phyloP scores from a whole-genome alignment of 345 rosid genomes.

The Sonneratia caseolaris region DNA sequence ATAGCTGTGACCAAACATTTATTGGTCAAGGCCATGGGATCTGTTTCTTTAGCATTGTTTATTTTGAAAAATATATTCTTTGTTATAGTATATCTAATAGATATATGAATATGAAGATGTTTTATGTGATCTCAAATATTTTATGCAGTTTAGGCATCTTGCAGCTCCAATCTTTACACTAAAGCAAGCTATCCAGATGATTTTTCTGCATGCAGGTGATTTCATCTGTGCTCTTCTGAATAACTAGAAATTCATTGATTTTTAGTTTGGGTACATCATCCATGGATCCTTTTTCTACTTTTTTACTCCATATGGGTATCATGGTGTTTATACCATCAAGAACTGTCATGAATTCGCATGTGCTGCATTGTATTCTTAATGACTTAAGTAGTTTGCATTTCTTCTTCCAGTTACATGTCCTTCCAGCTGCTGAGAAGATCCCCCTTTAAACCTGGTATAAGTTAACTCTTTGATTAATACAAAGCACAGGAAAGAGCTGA shows the following conservation, averaged over 20 bases:
- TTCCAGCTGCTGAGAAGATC: too few species aligned
- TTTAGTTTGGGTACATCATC: background rate
- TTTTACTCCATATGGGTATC: background rate
- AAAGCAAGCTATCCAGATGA: background rate
- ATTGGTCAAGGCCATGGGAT: background rate
- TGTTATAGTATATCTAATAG: background rate
- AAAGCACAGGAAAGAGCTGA: background rate
- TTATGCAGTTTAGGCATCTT: background rate
- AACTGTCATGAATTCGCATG: too few species aligned
- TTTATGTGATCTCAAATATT: background rate
- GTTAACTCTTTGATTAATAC: background rate
- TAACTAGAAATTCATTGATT: background rate
- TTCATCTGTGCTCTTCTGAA: background rate
- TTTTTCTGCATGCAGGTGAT: background rate
- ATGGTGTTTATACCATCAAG: background rate
- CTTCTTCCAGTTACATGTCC: too few species aligned
- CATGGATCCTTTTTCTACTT: background rate
- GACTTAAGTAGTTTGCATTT: too few species aligned
- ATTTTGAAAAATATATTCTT: background rate
- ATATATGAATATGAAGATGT: background rate
- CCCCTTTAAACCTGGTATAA: background rate
- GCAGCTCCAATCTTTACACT: background rate
- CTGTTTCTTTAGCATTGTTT: background rate
- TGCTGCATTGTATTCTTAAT: too few species aligned
- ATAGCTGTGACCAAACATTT: background rate